phyloP scores from a whole-genome alignment of 768 basidiomycete species.

The Candolleomyces efflorescens region DNA sequence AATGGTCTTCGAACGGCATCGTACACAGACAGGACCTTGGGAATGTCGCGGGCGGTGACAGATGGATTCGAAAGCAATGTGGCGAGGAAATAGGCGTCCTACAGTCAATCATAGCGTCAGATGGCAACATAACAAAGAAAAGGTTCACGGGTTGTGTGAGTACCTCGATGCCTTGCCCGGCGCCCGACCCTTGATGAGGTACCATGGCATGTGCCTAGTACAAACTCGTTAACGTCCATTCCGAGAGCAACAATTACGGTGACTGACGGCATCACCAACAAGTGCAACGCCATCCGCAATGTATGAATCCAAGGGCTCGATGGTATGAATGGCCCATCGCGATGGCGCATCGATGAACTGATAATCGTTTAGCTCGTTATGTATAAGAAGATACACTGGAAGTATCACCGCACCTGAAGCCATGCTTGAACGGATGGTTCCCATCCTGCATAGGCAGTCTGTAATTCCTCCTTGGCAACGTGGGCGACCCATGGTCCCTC shows the following conservation, averaged over 20 bases:
- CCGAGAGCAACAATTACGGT: not conserved
- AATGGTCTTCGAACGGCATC: constrained; percentile 35
- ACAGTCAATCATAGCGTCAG: no score
- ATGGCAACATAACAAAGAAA: constrained; percentile 17
- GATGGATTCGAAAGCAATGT: constrained; percentile 34
- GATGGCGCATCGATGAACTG: constrained; percentile 17
- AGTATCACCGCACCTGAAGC: constrained; percentile 8
- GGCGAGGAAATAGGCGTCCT: constrained; percentile 42
- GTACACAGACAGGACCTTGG: constrained; percentile 30
- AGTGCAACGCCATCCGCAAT: constrained; percentile 16
- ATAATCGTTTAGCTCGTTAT: no score
- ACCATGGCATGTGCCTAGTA: constrained; percentile 41
- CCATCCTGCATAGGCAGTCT: constrained; percentile 10
- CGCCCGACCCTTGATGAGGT: constrained; percentile 45
- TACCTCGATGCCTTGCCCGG: constrained; percentile 44
- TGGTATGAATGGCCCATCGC: constrained; percentile 18
- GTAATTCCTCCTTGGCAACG: constrained; percentile 11
- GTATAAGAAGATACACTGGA: not conserved
- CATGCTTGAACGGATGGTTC: constrained; percentile 13
- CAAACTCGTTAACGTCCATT: not conserved
- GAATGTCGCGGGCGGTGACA: constrained; percentile 20
- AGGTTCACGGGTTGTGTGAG: constrained; percentile 22
- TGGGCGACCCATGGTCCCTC: constrained; percentile 14
- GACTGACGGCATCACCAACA: constrained; percentile 20
- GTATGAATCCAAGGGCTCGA: constrained; percentile 15